Evolutionary conservation across 768 basidiomycete species (phyloP).

Genomic region (Mycena venus): DNA sequence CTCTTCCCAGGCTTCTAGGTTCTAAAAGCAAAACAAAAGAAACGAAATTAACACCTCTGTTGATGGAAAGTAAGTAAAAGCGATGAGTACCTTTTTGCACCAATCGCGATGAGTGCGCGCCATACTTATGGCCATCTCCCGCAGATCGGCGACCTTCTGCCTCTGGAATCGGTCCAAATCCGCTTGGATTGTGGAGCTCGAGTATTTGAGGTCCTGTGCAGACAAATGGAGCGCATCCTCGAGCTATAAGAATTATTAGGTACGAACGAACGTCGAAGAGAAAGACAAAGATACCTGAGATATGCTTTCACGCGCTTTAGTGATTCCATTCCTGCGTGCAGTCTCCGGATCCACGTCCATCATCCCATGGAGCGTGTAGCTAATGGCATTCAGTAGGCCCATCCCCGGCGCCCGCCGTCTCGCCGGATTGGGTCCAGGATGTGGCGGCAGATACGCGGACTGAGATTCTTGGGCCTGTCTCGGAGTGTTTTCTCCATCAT

Average conservation of each 20-base stretch:
- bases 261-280: slow-evolving; percentile 6
- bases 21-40: slow-evolving; percentile 63
- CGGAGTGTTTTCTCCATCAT: slow-evolving; percentile 49
- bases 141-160: slow-evolving; percentile 96
- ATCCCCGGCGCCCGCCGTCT: slow-evolving; percentile 77
- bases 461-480: slow-evolving; percentile 50
- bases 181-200: slow-evolving; percentile 95
- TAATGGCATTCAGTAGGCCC: slow-evolving; percentile 91
- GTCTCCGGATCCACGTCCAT: slow-evolving; percentile 99
- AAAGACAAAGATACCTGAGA: slow-evolving; percentile 76
- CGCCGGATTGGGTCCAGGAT: slow-evolving; percentile 82
- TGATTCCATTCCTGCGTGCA: slow-evolving; percentile 91
- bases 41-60: slow-evolving; percentile 7
- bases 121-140: slow-evolving; percentile 94
- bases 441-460: slow-evolving; percentile 75
- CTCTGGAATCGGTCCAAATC: slow-evolving; percentile 98
- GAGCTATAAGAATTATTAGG: slow-evolving; percentile 64
- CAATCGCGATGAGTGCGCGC: slow-evolving; percentile 93
- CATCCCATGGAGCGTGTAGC: slow-evolving; percentile 96
- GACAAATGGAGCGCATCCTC: slow-evolving; percentile 95
- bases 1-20: slow-evolving; percentile 97
- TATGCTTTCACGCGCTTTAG: slow-evolving; percentile 94
- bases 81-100: slow-evolving; percentile 96
- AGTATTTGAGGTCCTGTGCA: slow-evolving; percentile 95
- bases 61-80: slow-evolving; percentile 18